Evolutionary conservation across 768 basidiomycete species (phyloP), one percentile per base, ranked within the genome.

Genomic region (Naganishia onofrii): DNA sequence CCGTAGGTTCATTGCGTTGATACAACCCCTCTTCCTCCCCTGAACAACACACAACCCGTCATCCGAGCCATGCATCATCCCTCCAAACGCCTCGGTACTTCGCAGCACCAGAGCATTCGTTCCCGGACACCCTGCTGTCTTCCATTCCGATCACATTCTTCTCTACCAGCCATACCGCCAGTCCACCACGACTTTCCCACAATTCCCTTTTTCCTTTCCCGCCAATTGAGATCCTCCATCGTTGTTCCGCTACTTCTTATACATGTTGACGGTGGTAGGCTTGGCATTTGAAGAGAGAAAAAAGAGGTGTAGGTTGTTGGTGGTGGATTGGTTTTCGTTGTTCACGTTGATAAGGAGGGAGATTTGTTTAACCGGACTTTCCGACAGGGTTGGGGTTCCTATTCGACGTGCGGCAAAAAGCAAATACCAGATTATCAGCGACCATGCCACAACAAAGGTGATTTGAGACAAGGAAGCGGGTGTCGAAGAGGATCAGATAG

Each of bases 401-500:
- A 72, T 71, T 31, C 19, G 70, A 52, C 21, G 53, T 17, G 53
- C 29, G 48, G 67, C 29, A 57, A 34, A 12, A 66, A 34, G 68
- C 68, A 44, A 52, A 36, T n/a, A n/a, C n/a, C n/a, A n/a, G 70
- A 36, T 12, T 26, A 12, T 57, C 26, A 63, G 34, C 38, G 26
- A 26, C 42, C 1, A n/a, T 58, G 48, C 23, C 48, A 46, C 19
- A 17, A 17, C 46, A 51, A 13, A 7, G n/a, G 15, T 21, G 48
- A 4, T 23, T n/a, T n/a, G 26, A 58, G 31, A 65, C 44, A 34
- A 53, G 10, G 31, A 42, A 73, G 54, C 53, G 71, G 66, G 76
- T 66, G 68, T 53, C 57, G 48, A 53, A 17, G 69, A 5, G 29
- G 63, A 32, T 94, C 93, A 94, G 92, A 94, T 94, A 94, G 92